These are phyloP conservation scores for Pelargonium citronellum DNA, from an alignment of 441 rosid genomes.

Conservation along the genomic window DNA sequence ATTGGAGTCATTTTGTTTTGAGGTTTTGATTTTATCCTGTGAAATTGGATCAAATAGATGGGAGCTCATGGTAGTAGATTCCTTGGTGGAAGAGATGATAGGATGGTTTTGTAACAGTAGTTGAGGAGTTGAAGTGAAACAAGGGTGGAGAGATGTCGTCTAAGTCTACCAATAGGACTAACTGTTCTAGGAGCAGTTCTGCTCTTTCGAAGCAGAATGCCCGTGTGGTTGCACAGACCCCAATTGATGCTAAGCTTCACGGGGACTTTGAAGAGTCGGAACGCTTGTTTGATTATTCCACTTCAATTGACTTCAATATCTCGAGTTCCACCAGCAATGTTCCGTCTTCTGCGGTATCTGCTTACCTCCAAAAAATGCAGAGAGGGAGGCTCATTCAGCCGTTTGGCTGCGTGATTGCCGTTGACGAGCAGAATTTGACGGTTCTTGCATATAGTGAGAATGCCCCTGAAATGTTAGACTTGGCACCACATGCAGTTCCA, in stretches of 20 bases:
- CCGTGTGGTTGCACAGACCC: constrained; percentile 55
- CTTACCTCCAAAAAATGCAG: constrained; percentile 73
- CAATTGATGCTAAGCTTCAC: constrained; percentile 69
- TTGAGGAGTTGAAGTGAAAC: constrained; percentile 15
- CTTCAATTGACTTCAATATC: constrained; percentile 46
- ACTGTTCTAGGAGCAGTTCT: constrained; percentile 48
- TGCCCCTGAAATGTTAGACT: constrained; percentile 66
- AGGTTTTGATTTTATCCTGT: constrained; percentile 20
- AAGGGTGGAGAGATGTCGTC: constrained; percentile 45
- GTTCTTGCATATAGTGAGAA: constrained; percentile 70
- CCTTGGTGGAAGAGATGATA: constrained; percentile 16
- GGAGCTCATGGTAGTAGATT: constrained; percentile 15
- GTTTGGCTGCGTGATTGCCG: constrained; percentile 70
- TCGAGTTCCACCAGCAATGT: constrained; percentile 50
- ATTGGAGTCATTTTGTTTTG: constrained; percentile 10
- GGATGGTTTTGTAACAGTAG: constrained; percentile 17
- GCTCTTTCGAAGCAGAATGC: constrained; percentile 44
- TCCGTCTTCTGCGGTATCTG: constrained; percentile 55
- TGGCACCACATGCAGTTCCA: constrained; percentile 70
- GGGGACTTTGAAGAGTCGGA: constrained; percentile 55
- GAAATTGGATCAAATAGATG: constrained; percentile 8
- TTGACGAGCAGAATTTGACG: constrained; percentile 51
- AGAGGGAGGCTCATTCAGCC: constrained; percentile 69
- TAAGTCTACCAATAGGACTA: constrained; percentile 36
- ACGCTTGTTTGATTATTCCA: constrained; percentile 55